These are phyloP conservation scores for Rhizophagus clarus DNA, from an alignment of 192 early-diverging fungal species.

Conservation along the genomic window DNA sequence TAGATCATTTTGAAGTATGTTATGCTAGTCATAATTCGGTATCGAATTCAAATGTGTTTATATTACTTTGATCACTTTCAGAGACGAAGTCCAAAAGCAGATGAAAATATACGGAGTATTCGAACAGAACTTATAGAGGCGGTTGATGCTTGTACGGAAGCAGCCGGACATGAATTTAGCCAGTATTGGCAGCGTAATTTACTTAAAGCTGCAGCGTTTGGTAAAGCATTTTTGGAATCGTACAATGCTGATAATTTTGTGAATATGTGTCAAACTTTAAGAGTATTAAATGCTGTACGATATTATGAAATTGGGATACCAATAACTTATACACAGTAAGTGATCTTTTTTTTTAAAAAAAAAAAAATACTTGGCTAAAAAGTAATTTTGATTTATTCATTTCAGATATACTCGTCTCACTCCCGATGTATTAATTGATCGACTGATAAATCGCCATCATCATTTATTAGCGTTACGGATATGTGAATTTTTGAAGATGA, in stretches of 20 bases:
- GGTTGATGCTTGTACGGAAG: slow-evolving; percentile 89
- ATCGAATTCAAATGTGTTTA: background rate
- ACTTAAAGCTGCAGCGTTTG: slow-evolving; percentile 89
- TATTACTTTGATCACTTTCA: slow-evolving; percentile 29
- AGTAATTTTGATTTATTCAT: slow-evolving; percentile 22
- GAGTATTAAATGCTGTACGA: slow-evolving; percentile 89
- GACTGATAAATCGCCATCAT: slow-evolving; percentile 80
- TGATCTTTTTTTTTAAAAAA: slow-evolving; percentile 8
- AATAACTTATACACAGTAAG: slow-evolving; percentile 82
- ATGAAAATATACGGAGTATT: slow-evolving; percentile 93
- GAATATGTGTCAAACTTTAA: slow-evolving; percentile 80
- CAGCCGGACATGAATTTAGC: slow-evolving; percentile 86
- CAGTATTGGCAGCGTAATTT: slow-evolving; percentile 79
- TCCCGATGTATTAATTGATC: slow-evolving; percentile 79
- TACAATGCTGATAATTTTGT: slow-evolving; percentile 88
- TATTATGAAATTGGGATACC: slow-evolving; percentile 88
- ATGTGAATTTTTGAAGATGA: slow-evolving; percentile 81
- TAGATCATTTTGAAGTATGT: slow-evolving; percentile 65
- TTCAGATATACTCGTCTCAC: slow-evolving; percentile 71
- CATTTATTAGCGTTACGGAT: slow-evolving; percentile 86
- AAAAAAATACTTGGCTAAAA: background rate
- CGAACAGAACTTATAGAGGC: slow-evolving; percentile 78
- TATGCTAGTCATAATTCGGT: slow-evolving; percentile 27
- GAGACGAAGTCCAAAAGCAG: slow-evolving; percentile 83
- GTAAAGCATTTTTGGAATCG: slow-evolving; percentile 87